Evolutionary conservation across 140 eudicot species (phyloP).

Genomic region (Erigeron philadelphicus): DNA sequence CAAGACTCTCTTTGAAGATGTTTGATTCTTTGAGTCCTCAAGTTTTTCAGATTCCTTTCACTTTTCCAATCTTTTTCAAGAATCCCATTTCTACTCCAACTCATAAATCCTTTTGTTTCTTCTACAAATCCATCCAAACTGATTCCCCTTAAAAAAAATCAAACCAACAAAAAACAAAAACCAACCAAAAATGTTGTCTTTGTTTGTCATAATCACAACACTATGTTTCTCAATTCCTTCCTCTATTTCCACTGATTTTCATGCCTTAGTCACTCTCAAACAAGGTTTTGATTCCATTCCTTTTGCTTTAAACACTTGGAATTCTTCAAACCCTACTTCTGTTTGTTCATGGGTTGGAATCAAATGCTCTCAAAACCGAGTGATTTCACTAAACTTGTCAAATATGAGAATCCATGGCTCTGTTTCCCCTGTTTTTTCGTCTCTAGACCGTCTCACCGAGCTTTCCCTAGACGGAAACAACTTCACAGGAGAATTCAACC

Average conservation of each 20-base stretch:
- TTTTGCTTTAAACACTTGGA: constrained; percentile 46
- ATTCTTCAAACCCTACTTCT: constrained; percentile 61
- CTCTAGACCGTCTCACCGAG: constrained; percentile 40
- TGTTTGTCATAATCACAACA: constrained; percentile 45
- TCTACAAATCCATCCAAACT: constrained; percentile 46
- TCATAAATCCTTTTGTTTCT: constrained; percentile 46
- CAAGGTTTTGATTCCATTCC: constrained; percentile 53
- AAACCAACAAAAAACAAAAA: constrained; percentile 12
- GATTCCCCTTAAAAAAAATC: constrained; percentile 34
- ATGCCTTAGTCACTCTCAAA: constrained; percentile 57
- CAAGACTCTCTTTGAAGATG: constrained; percentile 75
- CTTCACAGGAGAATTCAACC: constrained; percentile 66
- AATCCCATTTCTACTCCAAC: constrained; percentile 35
- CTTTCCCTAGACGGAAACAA: constrained; percentile 75
- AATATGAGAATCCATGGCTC: constrained; percentile 64
- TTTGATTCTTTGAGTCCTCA: constrained; percentile 57
- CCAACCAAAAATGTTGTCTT: constrained; percentile 34
- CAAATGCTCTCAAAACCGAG: constrained; percentile 52
- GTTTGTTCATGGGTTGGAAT: constrained; percentile 79
- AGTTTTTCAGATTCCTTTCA: constrained; percentile 61
- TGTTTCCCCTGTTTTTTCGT: constrained; percentile 55
- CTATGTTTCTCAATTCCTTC: constrained; percentile 42
- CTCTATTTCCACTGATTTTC: constrained; percentile 59
- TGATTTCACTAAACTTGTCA: constrained; percentile 56
- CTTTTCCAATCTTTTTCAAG: constrained; percentile 40